Base-by-base conservation (phyloP, 805 yeast species). In the Cyberlindnera mississippiensis region DNA sequence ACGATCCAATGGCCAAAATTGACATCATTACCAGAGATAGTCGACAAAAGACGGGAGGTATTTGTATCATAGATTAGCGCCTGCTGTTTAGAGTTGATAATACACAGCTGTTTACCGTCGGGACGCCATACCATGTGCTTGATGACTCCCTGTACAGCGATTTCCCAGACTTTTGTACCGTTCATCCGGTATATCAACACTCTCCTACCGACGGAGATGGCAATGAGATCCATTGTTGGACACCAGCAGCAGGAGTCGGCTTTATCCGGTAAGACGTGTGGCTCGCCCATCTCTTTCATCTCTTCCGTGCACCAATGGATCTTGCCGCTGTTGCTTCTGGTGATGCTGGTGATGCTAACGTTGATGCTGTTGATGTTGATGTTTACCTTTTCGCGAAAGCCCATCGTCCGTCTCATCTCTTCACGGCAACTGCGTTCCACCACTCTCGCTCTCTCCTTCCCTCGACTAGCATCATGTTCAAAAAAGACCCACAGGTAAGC, bases 91-190 rank as follows among this genome's bases (percentile, higher is more conserved):
- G 58, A 48, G 7, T 78, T 80, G 2, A 72, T 52, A 2, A 75
- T 57, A 11, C 71, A 75, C 41, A 77, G 62, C 38, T 52, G 64
- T 32, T 61, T 61, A 4, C 75, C 74, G 46, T 68, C 68, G 5
- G 59, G 57, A 27, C 62, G 51, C 74, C 75, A 72, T 2, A 46
- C 38, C 4, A 58, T 28, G 10, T 35, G 28, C 27, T 42, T 48
- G 11, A 37, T 35, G 22, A 38, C 27, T 1, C 46, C 47, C 3
- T 44, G 41, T 4, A 59, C 59, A 38, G 67, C 60, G 35, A 67
- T 64, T 20, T 76, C 67, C 68, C 77, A 78, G 5, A 78, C 74
- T 16, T 74, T 51, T 45, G 72, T 74, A 1, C 81, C 82, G 44
- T 71, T 73, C 32, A 71, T 58, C 36, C 86, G 69, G 48, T 72